Evolutionary conservation across 2,329 filamentous ascomycete species (phyloP).

Genomic region (Didymosphaeria variabile): DNA sequence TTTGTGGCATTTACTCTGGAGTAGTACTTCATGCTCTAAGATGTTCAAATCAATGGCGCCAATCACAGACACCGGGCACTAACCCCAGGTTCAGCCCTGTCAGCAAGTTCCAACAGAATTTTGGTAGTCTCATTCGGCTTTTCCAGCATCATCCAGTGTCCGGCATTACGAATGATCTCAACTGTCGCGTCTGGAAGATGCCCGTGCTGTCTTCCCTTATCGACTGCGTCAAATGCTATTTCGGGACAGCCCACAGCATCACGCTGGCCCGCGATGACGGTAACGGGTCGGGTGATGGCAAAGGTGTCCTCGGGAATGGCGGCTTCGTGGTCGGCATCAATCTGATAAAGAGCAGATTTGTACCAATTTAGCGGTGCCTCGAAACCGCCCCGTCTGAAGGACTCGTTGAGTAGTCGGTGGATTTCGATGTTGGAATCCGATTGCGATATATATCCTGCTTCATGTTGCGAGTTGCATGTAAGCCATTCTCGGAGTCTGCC

Average conservation of each 20-base stretch:
- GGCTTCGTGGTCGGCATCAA: neutral
- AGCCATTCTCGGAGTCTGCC: neutral
- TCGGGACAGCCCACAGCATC: conserved; percentile 14
- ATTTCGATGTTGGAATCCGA: neutral
- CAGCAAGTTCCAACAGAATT: conserved; percentile 13
- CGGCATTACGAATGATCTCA: neutral
- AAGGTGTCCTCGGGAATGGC: neutral
- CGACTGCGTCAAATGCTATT: neutral
- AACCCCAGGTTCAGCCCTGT: too few species aligned
- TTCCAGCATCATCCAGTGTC: conserved; percentile 8
- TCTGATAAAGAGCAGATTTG: conserved; percentile 7
- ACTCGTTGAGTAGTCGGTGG: neutral
- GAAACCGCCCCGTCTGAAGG: neutral
- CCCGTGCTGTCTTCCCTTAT: neutral
- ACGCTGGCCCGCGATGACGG: conserved; percentile 6
- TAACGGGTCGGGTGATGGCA: neutral
- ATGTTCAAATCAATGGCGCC: too few species aligned
- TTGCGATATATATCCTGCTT: neutral
- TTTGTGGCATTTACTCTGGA: neutral
- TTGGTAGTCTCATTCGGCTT: conserved; percentile 3
- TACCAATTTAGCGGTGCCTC: conserved; percentile 7
- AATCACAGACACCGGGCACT: too few species aligned
- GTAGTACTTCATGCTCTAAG: neutral
- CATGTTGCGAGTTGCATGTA: neutral
- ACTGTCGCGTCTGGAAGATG: neutral